Evolutionary conservation across 2,329 filamentous ascomycete species (phyloP), one percentile per base, ranked within the genome.

Genomic region (Cadophora sp.): DNA sequence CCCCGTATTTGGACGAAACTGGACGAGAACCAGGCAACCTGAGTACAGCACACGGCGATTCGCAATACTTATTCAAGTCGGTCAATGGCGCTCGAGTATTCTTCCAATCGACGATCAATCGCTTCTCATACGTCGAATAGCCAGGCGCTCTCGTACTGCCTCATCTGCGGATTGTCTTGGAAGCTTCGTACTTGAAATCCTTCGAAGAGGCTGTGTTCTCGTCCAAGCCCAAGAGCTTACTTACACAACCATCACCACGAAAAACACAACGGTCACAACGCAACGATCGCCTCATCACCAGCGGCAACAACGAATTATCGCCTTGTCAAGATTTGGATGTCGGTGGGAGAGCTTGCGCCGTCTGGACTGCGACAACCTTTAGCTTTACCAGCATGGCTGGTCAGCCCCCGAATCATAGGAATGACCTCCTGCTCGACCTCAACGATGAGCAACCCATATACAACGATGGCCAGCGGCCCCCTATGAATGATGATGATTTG

Each of bases 401-500:
- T 82, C 83, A 83, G 77, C 83, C 83, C 77, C 79, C 84, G 81
- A 79, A 69, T 68, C 73, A 77, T 66, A 72, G 76, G 65, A 73
- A 88, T 77, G 86, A 90, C 77, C 86, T 93, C 69, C 85, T 94
- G 67, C 88, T 94, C 78, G 92, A 94, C 79, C 84, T 93, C 72
- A 89, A 92, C 75, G 89, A 91, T 76, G 85, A 90, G 67, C 87
- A 90, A 73, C 89, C 91, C 64, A 79, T 86, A 68, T 97, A 97
- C 81, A 88, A 86, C 79, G 86, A 86, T 73, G 93, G 93, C 71
- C 91, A 94, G 79, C 88, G 89, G 67, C 91, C 94, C 61, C 88
- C 91, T n/a, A 83, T 92, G 69, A 91, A 91, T 79, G 94, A 97
- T 79, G 91, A 97, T 73, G 89, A 94, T 73, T 84, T 97, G 59